Evolutionary conservation across 2,329 filamentous ascomycete genomes (phyloP).

Genomic region (Aspergillus clavatus): DNA sequence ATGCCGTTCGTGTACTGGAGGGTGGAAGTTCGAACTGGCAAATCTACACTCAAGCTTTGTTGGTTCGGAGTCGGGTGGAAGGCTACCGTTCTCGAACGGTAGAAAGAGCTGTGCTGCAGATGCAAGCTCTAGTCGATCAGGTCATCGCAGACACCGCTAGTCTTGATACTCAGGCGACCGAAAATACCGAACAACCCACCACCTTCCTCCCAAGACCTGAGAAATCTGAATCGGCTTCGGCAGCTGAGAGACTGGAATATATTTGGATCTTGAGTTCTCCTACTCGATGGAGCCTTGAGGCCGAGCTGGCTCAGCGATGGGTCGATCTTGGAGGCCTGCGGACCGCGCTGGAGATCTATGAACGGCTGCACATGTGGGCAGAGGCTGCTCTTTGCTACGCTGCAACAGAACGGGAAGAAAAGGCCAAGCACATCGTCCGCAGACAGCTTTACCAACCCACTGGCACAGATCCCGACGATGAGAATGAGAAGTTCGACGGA

Average conservation of each 20-base stretch:
- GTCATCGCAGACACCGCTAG: constrained; percentile 77
- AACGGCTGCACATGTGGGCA: constrained; percentile 86
- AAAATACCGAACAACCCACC: constrained; percentile 50
- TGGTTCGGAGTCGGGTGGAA: constrained; percentile 87
- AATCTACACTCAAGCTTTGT: constrained; percentile 86
- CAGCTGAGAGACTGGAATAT: constrained; percentile 71
- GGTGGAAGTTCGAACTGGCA: constrained; percentile 97
- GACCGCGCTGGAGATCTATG: constrained; percentile 93
- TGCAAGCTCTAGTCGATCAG: constrained; percentile 93
- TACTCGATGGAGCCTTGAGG: constrained; percentile 88
- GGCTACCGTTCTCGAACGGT: constrained; percentile 80
- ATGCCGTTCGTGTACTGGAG: constrained; percentile 78
- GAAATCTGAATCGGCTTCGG: constrained; percentile 67
- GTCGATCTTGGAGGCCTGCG: constrained; percentile 78
- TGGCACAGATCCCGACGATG: constrained; percentile 41
- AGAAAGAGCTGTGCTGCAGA: constrained; percentile 82
- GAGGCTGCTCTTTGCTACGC: constrained; percentile 90
- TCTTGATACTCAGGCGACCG: constrained; percentile 33
- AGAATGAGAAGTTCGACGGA: constrained; percentile 59
- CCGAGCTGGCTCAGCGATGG: constrained; percentile 91
- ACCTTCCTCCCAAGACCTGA: constrained; percentile 78
- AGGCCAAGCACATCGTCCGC: constrained; percentile 70
- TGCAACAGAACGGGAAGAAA: constrained; percentile 71
- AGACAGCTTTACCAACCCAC: constrained; percentile 72
- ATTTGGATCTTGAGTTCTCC: constrained; percentile 80